phyloP scores from a whole-genome alignment of 2,329 filamentous ascomycete genomes.

The Ascosphaera apis region DNA sequence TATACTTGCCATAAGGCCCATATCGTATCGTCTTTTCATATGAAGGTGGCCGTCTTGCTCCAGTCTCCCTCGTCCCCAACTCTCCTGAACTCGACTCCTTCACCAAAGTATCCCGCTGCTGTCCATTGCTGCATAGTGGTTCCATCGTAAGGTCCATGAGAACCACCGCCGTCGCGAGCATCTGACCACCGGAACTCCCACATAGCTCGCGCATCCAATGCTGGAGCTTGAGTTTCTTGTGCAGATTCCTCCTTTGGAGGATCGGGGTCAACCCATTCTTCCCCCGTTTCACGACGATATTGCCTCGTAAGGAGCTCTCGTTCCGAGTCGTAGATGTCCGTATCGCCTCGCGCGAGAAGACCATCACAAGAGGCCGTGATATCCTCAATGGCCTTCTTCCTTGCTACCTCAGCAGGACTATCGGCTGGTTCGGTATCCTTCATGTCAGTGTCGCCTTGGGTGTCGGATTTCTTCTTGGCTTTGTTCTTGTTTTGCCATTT shows the following conservation, averaged over 20 bases:
- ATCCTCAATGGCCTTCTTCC: slow-evolving; percentile 51
- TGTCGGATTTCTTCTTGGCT: slow-evolving; percentile 21
- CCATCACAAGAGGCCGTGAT: slow-evolving; percentile 83
- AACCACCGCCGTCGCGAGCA: slow-evolving; percentile 52
- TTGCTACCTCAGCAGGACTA: slow-evolving; percentile 43
- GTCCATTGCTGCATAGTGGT: slow-evolving; percentile 78
- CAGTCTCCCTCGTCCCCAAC: slow-evolving; percentile 33
- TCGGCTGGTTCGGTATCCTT: slow-evolving; percentile 32
- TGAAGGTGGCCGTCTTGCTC: slow-evolving; percentile 29
- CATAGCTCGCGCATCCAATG: slow-evolving; percentile 7
- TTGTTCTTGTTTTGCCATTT: slow-evolving; percentile 38
- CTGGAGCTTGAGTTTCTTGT: slow-evolving; percentile 15
- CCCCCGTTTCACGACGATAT: slow-evolving; percentile 65
- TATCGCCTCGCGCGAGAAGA: slow-evolving; percentile 57
- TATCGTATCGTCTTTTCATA: no score
- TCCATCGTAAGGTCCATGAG: slow-evolving; percentile 72
- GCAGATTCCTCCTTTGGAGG: slow-evolving; percentile 8
- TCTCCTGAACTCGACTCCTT: slow-evolving; percentile 58
- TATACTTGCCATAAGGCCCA: not conserved
- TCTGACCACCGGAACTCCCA: slow-evolving; percentile 95
- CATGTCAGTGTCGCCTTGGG: slow-evolving; percentile 34
- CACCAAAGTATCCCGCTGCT: slow-evolving; percentile 75
- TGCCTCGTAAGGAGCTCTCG: slow-evolving; percentile 63
- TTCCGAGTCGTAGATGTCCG: slow-evolving; percentile 80
- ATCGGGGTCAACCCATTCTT: slow-evolving; percentile 47